Evolutionary conservation across 257 asterid species (phyloP), one percentile per base, ranked within the genome.

Genomic region (Primulina eburnea): DNA sequence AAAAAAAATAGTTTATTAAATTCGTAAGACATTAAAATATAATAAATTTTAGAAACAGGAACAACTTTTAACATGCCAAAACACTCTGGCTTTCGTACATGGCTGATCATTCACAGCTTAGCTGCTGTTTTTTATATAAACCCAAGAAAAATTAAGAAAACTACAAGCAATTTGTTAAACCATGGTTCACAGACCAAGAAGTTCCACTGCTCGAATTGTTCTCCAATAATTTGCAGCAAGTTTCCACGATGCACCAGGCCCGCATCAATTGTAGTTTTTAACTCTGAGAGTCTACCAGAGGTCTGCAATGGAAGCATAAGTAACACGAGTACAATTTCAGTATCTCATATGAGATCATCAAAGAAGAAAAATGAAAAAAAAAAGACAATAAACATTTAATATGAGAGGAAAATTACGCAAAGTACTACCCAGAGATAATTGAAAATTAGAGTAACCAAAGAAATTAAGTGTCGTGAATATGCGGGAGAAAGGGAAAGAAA

Each of bases 201-300:
- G 82, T 91, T 89, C 99, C 99, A 94, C 73, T 69, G 89, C 77
- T 88, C 97, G 55, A 75, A 94, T 64, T 87, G 89, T 76, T 86
- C 92, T 63, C 88, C 97, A 82, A 94, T 86, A 76, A 80, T 69
- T 77, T 86, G 92, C 65, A 94, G 81, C 59, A 94, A 79, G 83
- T 88, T 89, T 62, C 89, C 96, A 65, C 93, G 97, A 78, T 83
- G 98, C 82, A 83, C 81, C 74, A 89, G 81, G 61, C 99, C 97
- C 55, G 92, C 95, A 86, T 94, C 99, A 60, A 94, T 85, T 18
- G 99, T 89, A 43, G 92, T 89, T 88, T 88, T 91, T 40, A 94
- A 85, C 83, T 94, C 99, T 0, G 92, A 83, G 37, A 91, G 84
- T 81, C 95, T 91, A 65, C 83, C 88, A 14, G 96, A 89, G 78